Conservation (phyloP, 1,284 basidiomycete genomes). For the Pseudozyma thailandica region DNA sequence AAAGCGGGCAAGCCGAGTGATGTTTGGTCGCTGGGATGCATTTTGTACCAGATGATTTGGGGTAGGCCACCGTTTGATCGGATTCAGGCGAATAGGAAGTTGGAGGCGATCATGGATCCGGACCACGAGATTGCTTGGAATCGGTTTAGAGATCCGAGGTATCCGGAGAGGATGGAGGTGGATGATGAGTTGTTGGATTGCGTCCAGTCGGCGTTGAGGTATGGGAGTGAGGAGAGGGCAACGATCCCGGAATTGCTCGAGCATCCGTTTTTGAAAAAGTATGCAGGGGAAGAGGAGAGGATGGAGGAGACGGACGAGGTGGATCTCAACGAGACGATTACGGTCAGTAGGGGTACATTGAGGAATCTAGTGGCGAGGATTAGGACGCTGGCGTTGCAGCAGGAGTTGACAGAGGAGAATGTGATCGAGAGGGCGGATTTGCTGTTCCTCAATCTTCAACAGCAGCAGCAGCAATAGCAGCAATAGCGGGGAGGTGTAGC, state of each 20-base stretch:
- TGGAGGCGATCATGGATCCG: constrained; percentile 84
- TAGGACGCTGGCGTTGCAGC: constrained; percentile 44
- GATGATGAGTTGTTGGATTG: constrained; percentile 77
- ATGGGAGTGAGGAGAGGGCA: constrained; percentile 79
- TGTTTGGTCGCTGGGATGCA: constrained; percentile 97
- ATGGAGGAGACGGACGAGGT: constrained; percentile 12
- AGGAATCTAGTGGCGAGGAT: constrained; percentile 56
- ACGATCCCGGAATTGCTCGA: constrained; percentile 77
- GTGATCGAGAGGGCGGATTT: constrained; percentile 55
- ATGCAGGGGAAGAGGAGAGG: constrained; percentile 15
- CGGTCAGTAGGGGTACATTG: constrained; percentile 46
- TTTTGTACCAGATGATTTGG: constrained; percentile 95
- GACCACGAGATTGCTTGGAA: constrained; percentile 80
- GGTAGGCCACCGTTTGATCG: constrained; percentile 90
- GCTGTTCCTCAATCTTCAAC: constrained; percentile 42
- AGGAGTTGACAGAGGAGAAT: constrained; percentile 59
- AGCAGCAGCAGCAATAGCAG: constrained; percentile 27
- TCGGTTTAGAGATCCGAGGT: constrained; percentile 74
- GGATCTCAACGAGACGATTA: constrained; percentile 45
- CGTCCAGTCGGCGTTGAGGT: constrained; percentile 79
- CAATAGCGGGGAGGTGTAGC: too few species aligned
- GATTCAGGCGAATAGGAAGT: constrained; percentile 86
- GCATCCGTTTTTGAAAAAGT: constrained; percentile 69
- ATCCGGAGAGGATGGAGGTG: constrained; percentile 71
- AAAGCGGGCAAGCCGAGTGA: constrained; percentile 72